A percentile compares a stretch with the other conserved stretches of the same genome.
Evolutionary conservation across 2,329 filamentous ascomycete species (phyloP).

Genomic region (Ophiostoma ips): DNA sequence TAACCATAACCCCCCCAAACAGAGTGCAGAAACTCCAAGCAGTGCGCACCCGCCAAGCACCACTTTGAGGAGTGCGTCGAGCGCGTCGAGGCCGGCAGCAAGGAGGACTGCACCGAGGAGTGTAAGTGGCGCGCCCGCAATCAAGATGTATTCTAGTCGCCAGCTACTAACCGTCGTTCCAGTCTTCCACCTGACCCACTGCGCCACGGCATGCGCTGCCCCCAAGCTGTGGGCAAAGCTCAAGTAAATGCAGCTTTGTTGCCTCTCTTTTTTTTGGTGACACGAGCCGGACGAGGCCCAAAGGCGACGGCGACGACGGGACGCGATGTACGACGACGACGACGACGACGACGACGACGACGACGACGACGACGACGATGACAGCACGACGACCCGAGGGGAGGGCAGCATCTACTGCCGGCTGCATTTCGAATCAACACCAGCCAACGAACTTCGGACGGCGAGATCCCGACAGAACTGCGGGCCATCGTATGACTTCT

Average conservation of each 20-base stretch:
- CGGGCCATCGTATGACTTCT: too few species aligned
- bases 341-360: too few species aligned
- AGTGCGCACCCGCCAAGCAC: constrained; percentile 83
- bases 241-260: constrained; percentile 47
- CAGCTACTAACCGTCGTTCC: not conserved
- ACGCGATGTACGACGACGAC: too few species aligned
- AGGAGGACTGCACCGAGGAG: constrained; percentile 98
- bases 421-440: too few species aligned
- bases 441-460: too few species aligned
- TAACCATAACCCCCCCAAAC: constrained; percentile 14
- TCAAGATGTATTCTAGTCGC: constrained; percentile 4
- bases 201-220: constrained; percentile 81
- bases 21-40: constrained; percentile 83
- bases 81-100: constrained; percentile 70
- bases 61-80: constrained; percentile 97
- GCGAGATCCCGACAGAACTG: too few species aligned
- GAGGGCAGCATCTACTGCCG: too few species aligned
- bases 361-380: too few species aligned
- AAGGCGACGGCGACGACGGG: not conserved
- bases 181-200: constrained; percentile 99
- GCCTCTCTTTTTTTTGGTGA: not conserved
- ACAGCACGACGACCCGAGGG: too few species aligned
- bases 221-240: constrained; percentile 90
- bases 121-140: constrained; percentile 47
- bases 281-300: too few species aligned